phyloP scores from a whole-genome alignment of 2,329 filamentous ascomycete genomes.

The Monilinia fructigena region DNA sequence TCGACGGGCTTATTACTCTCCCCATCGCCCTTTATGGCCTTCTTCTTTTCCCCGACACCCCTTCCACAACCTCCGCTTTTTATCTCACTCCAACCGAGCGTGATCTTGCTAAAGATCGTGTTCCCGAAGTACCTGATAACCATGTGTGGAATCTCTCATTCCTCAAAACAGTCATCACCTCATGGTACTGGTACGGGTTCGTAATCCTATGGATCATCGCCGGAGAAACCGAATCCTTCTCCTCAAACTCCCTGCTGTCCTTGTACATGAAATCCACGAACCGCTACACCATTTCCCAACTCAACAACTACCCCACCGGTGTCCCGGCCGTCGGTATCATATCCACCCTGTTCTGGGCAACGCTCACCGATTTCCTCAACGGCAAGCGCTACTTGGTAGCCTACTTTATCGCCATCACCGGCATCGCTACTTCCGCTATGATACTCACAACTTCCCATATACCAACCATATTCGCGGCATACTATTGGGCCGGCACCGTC shows the following conservation, averaged over 20 bases:
- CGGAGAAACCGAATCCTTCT: conserved; percentile 70
- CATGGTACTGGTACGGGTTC: conserved; percentile 67
- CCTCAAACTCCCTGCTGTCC: conserved; percentile 57
- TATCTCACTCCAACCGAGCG: conserved; percentile 46
- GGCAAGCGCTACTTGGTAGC: conserved; percentile 65
- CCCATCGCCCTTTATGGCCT: conserved; percentile 57
- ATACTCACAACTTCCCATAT: conserved; percentile 49
- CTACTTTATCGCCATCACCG: conserved; percentile 65
- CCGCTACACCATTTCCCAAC: conserved; percentile 48
- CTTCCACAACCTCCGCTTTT: conserved; percentile 44
- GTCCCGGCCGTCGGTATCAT: conserved; percentile 51
- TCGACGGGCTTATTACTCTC: conserved; percentile 56
- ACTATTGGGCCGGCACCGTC: conserved; percentile 68
- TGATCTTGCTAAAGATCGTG: conserved; percentile 45
- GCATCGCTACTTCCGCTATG: conserved; percentile 60
- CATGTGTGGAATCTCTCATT: conserved; percentile 49
- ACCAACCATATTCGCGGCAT: conserved; percentile 60
- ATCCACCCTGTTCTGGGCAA: conserved; percentile 66
- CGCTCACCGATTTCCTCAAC: conserved; percentile 62
- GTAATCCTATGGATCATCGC: conserved; percentile 67
- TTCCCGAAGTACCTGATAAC: conserved; percentile 45
- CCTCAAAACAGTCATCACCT: conserved; percentile 54
- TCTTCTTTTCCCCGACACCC: conserved; percentile 47
- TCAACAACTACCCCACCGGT: conserved; percentile 55
- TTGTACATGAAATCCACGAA: conserved; percentile 50